phyloP scores from a whole-genome alignment of 176 grass and related monocot species.

The Oryza meridionalis region DNA sequence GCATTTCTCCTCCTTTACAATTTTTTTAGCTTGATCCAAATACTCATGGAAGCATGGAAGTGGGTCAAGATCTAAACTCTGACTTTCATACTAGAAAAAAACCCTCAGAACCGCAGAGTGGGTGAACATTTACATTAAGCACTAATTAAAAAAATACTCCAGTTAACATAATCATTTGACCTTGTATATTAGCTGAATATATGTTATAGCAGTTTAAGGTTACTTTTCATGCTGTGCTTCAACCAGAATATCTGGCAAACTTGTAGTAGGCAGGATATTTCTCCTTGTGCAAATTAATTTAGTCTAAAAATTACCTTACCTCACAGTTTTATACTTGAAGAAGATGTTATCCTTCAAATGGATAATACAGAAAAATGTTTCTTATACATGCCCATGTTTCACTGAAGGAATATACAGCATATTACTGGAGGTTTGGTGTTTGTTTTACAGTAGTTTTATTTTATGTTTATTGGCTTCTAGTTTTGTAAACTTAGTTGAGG shows the following conservation, averaged over 20 bases:
- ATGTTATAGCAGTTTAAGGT: neutral
- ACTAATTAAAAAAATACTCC: neutral
- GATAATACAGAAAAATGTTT: neutral
- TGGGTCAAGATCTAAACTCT: neutral
- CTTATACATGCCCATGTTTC: neutral
- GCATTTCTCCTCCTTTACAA: neutral
- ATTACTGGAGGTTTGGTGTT: neutral
- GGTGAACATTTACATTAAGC: neutral
- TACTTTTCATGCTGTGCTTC: neutral
- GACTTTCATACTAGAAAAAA: neutral
- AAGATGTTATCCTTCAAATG: neutral
- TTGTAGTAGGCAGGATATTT: neutral
- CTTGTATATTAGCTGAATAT: neutral
- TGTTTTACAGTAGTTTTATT: neutral
- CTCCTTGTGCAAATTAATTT: neutral
- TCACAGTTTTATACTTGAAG: neutral
- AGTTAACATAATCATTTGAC: neutral
- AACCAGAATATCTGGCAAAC: neutral
- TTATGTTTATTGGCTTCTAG: neutral
- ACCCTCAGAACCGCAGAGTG: neutral
- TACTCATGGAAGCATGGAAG: neutral
- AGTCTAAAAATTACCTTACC: neutral
- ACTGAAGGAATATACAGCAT: neutral
- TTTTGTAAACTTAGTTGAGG: neutral
- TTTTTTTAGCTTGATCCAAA: neutral